phyloP scores from a whole-genome alignment of 2,329 filamentous ascomycete genomes.

The Paracoccidioides brasiliensis region DNA sequence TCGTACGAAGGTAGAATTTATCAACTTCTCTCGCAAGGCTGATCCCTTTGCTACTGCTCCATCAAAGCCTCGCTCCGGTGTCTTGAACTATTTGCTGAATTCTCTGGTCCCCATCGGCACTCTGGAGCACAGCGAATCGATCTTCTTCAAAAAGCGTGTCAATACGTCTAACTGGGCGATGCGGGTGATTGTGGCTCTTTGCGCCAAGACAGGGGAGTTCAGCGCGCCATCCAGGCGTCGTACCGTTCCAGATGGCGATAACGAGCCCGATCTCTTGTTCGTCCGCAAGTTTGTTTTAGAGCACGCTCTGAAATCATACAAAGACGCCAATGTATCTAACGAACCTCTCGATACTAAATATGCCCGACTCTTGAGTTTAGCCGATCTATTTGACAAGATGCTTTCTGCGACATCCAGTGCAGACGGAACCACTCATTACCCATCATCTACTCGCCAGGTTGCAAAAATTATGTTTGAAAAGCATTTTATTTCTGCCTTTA shows the following conservation, averaged over 20 bases:
- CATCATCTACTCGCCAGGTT: constrained; percentile 63
- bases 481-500: constrained; percentile 79
- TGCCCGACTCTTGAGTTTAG: constrained; percentile 70
- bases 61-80: constrained; percentile 82
- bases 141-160: constrained; percentile 68
- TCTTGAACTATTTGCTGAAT: constrained; percentile 86
- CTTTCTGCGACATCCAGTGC: constrained; percentile 65
- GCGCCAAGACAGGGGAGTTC: constrained; percentile 74
- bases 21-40: constrained; percentile 92
- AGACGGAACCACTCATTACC: constrained; percentile 34
- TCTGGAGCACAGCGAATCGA: constrained; percentile 58
- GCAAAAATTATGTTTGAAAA: constrained; percentile 97
- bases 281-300: constrained; percentile 92
- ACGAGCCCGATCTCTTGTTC: constrained; percentile 53
- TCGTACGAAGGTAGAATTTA: constrained; percentile 92
- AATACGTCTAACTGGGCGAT: constrained; percentile 79
- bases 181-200: constrained; percentile 71
- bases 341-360: constrained; percentile 80
- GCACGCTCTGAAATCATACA: constrained; percentile 82
- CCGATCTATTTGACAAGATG: constrained; percentile 87
- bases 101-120: constrained; percentile 56
- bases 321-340: constrained; percentile 64
- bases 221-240: constrained; percentile 42
- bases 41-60: constrained; percentile 74
- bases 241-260: constrained; percentile 28